Percentiles rank a stretch among this genome's conserved stretches.
phyloP scores from a whole-genome alignment of 225 moss, liverwort and hornwort species.

The Asterella californica region DNA sequence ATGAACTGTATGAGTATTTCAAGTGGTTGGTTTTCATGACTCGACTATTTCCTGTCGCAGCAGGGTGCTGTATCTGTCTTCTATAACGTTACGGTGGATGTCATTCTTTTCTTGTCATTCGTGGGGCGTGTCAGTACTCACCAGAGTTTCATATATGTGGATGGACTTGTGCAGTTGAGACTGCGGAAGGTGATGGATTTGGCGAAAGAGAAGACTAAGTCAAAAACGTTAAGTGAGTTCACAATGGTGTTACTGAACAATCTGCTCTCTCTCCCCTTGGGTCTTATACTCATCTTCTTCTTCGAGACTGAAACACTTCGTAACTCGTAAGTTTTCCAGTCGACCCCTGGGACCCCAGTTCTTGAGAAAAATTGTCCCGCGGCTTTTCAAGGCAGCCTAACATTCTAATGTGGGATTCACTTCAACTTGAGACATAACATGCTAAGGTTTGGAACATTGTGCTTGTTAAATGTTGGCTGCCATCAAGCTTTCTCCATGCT shows the following conservation, averaged over 20 bases:
- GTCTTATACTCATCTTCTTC: conserved; percentile 65
- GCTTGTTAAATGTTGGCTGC: not conserved
- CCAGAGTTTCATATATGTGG: not conserved
- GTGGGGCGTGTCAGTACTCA: not conserved
- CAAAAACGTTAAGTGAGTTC: conserved; percentile 80
- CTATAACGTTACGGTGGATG: not conserved
- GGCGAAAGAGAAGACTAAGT: conserved; percentile 79
- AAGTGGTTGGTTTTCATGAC: not conserved
- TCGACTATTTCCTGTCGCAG: not conserved
- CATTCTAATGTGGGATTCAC: not conserved
- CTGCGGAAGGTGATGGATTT: conserved; percentile 96
- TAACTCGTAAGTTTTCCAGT: conserved; percentile 52
- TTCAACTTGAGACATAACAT: not conserved
- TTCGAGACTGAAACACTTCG: conserved; percentile 68
- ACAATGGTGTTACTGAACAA: conserved; percentile 97
- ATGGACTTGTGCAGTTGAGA: conserved; percentile 57
- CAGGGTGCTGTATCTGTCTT: not conserved
- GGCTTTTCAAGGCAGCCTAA: not conserved
- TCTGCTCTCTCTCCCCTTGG: conserved; percentile 84
- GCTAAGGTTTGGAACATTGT: no score
- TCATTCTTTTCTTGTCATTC: not conserved
- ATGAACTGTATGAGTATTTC: not conserved
- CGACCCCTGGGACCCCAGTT: not conserved
- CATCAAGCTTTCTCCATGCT: not conserved
- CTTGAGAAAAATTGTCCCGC: not conserved